Evolutionary conservation across 2,329 filamentous ascomycete species (phyloP), one percentile per base, ranked within the genome.

Genomic region (Waltergamsia citrina): DNA sequence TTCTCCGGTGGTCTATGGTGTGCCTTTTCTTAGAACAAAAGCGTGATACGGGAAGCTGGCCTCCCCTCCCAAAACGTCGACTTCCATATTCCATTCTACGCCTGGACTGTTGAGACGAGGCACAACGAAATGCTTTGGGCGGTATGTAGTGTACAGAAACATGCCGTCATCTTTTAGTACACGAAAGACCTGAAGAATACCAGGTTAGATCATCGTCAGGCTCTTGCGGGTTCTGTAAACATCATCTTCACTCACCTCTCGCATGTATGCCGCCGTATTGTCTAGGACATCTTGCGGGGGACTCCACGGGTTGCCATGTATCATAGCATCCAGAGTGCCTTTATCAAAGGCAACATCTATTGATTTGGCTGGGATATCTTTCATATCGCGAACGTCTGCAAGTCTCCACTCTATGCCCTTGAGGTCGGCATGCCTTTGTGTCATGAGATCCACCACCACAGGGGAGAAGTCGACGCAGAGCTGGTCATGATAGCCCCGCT

Each of bases 311-410:
- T 61, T 69, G 3, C 70, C 68, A 43, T 69, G 57, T 21, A 74
- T 67, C 63, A 74, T 71, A 29, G 64, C 67, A 49, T 74, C 69
- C 4, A 74, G 51, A 1, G 69, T 74, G 4, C 62, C 60, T 46
- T 75, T 75, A 41, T 74, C 69, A 41, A 79, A 73, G 9, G 71
- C 71, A 6, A 77, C 58, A 42, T 73, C 67, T 25, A 78, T 46
- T 1, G 60, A 63, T 2, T 38, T 44, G 21, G 57, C 49, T 1
- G 51, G 44, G 1, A 73, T 42, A 2, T 48, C 46, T 7, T 49
- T 43, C 59, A 78, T 65, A 23, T 67, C 41, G 6, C 71, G 63
- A 4, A 77, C 62, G 43, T 78, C 72, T 39, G 59, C 60, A 23
- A 57, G 49, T 18, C 46, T 41, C 71, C 71, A 78, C 32, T 57